Evolutionary conservation across 163 green algal genomes (phyloP).

Genomic region (Volvox carteri): DNA sequence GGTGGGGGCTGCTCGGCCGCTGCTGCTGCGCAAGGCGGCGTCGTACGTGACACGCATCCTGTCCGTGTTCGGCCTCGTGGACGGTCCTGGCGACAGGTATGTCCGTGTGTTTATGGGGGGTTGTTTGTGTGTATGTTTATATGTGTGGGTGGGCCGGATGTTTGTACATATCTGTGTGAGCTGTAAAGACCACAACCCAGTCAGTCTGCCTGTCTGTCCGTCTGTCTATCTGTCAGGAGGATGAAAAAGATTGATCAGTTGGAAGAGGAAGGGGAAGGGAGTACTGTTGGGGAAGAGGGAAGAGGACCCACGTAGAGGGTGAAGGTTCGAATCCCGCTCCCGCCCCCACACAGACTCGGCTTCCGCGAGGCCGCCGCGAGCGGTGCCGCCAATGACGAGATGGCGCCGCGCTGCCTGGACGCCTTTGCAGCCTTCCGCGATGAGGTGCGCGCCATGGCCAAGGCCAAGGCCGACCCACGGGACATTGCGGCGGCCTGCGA

Average conservation of each 20-base stretch:
- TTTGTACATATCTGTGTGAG: no score
- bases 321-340: no score
- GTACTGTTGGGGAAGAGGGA: no score
- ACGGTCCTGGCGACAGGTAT: constrained; percentile 61
- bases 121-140: no score
- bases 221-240: no score
- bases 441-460: constrained; percentile 75
- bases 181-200: no score
- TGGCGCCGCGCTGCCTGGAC: constrained; percentile 76
- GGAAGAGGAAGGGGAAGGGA: no score
- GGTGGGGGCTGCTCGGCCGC: constrained; percentile 35
- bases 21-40: constrained; percentile 85
- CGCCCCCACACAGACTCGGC: neutral
- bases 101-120: no score
- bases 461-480: constrained; percentile 62
- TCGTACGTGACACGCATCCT: constrained; percentile 90
- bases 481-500: constrained; percentile 74
- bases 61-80: constrained; percentile 86
- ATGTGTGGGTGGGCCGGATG: no score
- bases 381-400: constrained; percentile 19
- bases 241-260: no score
- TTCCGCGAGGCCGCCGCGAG: constrained; percentile 5
- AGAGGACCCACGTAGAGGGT: no score
- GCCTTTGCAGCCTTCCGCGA: constrained; percentile 89
- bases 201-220: no score